These are phyloP conservation scores for Beta vulgaris DNA, from an alignment of 148 eudicot genomes.

Conservation along the genomic window DNA sequence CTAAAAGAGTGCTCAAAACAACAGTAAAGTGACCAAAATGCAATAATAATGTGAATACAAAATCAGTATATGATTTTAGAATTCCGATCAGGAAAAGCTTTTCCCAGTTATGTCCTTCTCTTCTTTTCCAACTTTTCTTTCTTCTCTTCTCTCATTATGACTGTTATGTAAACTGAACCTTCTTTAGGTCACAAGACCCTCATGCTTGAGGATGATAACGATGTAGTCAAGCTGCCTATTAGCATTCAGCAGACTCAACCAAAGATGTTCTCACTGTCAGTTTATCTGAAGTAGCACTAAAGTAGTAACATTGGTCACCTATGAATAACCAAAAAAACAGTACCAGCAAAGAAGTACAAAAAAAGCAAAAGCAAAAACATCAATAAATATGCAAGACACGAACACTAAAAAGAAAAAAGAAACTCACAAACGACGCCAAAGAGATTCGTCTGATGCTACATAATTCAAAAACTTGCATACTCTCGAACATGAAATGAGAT, in stretches of 20 bases:
- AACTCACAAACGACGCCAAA: conserved; percentile 98
- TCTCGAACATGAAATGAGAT: conserved; percentile 75
- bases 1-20: not conserved
- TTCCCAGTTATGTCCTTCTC: not conserved
- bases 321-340: not conserved
- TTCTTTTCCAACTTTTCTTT: not conserved
- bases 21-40: not conserved
- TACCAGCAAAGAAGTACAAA: not conserved
- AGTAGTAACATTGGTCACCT: not conserved
- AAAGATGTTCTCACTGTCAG: not conserved
- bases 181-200: not conserved
- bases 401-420: not conserved
- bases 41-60: too few species aligned
- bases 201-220: not conserved
- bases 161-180: not conserved
- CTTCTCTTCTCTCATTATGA: not conserved
- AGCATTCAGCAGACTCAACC: not conserved
- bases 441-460: conserved; percentile 78
- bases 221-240: not conserved
- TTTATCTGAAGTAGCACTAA: not conserved
- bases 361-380: not conserved
- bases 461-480: conserved; percentile 75
- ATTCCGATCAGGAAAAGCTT: not conserved
- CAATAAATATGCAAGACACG: not conserved
- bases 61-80: not conserved